Conservation (phyloP, 192 early-diverging fungal species). For the Cladochytrium replicatum region DNA sequence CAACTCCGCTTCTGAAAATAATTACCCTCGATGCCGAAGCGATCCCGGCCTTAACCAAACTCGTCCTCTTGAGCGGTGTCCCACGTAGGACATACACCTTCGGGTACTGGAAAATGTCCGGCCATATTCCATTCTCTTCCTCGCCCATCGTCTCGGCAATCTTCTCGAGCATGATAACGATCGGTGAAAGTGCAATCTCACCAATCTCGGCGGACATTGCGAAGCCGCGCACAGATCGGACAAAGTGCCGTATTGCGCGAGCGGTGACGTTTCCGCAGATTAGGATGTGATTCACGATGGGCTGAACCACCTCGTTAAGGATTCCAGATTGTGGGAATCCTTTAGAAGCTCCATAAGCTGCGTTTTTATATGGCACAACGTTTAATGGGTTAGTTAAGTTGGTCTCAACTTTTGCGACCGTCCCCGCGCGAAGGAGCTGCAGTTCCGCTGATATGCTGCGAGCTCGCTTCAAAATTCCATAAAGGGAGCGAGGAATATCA, state of each 20-base stretch:
- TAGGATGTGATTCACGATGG: slow-evolving; percentile 27
- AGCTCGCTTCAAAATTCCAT: too few relatives aligned
- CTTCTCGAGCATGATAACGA: slow-evolving; percentile 31
- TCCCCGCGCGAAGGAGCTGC: too few relatives aligned
- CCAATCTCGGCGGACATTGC: not conserved
- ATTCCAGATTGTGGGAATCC: too few relatives aligned
- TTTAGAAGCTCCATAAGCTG: too few relatives aligned
- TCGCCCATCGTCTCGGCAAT: slow-evolving; percentile 5
- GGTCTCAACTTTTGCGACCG: too few relatives aligned
- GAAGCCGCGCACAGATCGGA: slow-evolving; percentile 22
- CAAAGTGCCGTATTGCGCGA: slow-evolving; percentile 34
- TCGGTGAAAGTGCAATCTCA: slow-evolving; percentile 8
- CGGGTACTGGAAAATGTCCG: slow-evolving; percentile 20
- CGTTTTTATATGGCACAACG: too few relatives aligned
- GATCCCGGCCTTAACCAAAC: slow-evolving; percentile 25
- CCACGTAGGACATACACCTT: slow-evolving; percentile 28
- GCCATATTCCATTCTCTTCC: slow-evolving; percentile 33
- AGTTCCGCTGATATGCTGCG: too few relatives aligned
- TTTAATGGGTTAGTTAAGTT: too few relatives aligned
- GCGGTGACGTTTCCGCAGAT: slow-evolving; percentile 33
- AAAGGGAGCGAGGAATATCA: not conserved
- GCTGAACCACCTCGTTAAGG: too few relatives aligned
- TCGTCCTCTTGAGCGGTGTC: slow-evolving; percentile 30
- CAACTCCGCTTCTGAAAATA: slow-evolving; percentile 17
- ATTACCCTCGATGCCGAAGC: slow-evolving; percentile 26